Conservation (phyloP, 805 yeast species). For the Cyberlindnera xylosilytica region DNA sequence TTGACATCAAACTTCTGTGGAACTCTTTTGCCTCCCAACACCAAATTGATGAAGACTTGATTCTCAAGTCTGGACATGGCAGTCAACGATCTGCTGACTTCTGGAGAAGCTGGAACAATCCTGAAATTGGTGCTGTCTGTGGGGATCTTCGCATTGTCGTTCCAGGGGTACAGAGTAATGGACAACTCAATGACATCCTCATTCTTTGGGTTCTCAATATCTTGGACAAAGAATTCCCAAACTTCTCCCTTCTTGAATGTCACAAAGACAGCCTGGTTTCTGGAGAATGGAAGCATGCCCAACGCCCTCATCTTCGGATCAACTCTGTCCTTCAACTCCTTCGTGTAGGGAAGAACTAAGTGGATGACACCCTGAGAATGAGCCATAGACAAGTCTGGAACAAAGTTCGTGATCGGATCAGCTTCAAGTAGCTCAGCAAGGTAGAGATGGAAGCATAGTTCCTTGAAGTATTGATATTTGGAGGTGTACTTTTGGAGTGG, state of each 20-base stretch:
- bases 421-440: slow-evolving; percentile 56
- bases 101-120: slow-evolving; percentile 60
- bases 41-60: slow-evolving; percentile 47
- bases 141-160: slow-evolving; percentile 40
- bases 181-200: slow-evolving; percentile 39
- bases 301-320: slow-evolving; percentile 50
- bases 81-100: slow-evolving; percentile 57
- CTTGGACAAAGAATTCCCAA: slow-evolving; percentile 60
- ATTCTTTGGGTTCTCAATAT: slow-evolving; percentile 33
- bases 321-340: slow-evolving; percentile 46
- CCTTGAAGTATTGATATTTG: slow-evolving; percentile 56
- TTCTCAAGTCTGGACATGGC: slow-evolving; percentile 63
- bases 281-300: slow-evolving; percentile 56
- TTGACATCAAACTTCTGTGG: too few relatives aligned
- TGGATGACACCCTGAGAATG: slow-evolving; percentile 39
- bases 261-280: slow-evolving; percentile 56
- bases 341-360: slow-evolving; percentile 40
- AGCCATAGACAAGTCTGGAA: slow-evolving; percentile 53
- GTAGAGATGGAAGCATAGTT: slow-evolving; percentile 58
- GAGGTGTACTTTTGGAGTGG: too few relatives aligned
- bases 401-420: slow-evolving; percentile 44
- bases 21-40: too few relatives aligned
- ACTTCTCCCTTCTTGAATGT: slow-evolving; percentile 45
- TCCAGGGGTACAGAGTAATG: slow-evolving; percentile 58
- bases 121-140: slow-evolving; percentile 41